A percentile compares a stretch with the other conserved stretches of the same genome.
Conservation (phyloP, 176 grass and related monocot genomes). For the Phoenix dactylifera region DNA sequence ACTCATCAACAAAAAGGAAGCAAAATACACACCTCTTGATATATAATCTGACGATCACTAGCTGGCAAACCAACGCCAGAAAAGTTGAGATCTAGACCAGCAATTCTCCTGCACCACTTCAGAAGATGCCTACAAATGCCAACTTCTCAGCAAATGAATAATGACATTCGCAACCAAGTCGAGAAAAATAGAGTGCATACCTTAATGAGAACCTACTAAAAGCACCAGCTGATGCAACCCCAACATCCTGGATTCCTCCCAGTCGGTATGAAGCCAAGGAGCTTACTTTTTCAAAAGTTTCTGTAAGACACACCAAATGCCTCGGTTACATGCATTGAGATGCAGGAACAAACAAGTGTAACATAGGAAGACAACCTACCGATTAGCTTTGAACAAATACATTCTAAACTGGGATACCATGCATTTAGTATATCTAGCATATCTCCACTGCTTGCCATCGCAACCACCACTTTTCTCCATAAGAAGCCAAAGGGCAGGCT, state of each 20-base stretch:
- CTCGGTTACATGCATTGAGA: too few species aligned
- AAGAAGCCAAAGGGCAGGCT: conserved; percentile 39
- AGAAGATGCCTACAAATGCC: conserved; percentile 60
- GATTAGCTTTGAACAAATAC: conserved; percentile 51
- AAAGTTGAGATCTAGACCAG: conserved; percentile 34
- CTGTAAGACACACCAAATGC: conserved; percentile 25
- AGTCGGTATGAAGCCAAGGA: conserved; percentile 49
- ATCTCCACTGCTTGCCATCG: conserved; percentile 46
- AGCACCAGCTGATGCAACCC: conserved; percentile 37
- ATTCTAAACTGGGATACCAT: conserved; percentile 62
- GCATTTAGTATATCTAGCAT: conserved; percentile 68
- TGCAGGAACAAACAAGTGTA: neutral
- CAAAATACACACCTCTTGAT: conserved; percentile 50
- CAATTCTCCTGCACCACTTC: conserved; percentile 95
- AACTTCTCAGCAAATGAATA: too few species aligned
- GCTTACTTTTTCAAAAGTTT: conserved; percentile 65
- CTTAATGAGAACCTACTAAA: conserved; percentile 77
- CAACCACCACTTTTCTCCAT: conserved; percentile 87
- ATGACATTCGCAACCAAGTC: too few species aligned
- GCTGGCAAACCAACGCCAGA: conserved; percentile 36
- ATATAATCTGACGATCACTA: conserved; percentile 48
- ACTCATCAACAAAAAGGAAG: neutral
- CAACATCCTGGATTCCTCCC: conserved; percentile 33
- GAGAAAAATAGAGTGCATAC: conserved; percentile 25
- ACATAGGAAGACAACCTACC: conserved; percentile 33